Base-by-base conservation (phyloP, 2,329 filamentous ascomycete species). In the Moelleriella libera region DNA sequence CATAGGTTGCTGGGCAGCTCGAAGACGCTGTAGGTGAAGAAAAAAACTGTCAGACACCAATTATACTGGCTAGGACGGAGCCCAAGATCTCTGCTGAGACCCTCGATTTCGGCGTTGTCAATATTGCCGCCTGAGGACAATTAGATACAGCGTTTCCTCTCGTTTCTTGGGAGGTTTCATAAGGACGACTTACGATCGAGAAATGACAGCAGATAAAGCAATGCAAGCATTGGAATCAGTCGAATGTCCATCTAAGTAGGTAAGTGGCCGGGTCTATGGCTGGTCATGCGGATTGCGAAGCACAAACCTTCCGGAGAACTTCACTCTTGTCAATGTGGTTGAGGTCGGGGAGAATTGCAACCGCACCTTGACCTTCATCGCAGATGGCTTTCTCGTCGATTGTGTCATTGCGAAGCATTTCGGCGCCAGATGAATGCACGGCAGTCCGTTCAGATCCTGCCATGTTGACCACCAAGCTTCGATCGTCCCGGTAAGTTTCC, bases 1-100 rank as follows among this genome's bases (percentile, higher is more conserved):
- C 90, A 64, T 10, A 90, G 63, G 56, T 92, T 92, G 48, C 82
- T 87, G n/a, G 85, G 68, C 0, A 83, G 76, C 58, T 90, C 85
- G 52, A 87, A 87, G 21, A 83, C 69, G 2, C 83, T 72, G 58
- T 92, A 94, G 2, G 82, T 62, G 52, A 90, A 77, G 69, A 90
- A 92, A 69, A 94, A 92, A 51, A 88, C 76, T 5, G 71, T 72
- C 5, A 83, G 69, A 45, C 78, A 74, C 56, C 78, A 71, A 62
- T 88, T 89, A 64, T 88, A 92, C 58, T 88, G 74, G 48, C 77
- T 71, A 5, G 74, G 61, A 0, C 72, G 75, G 69, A 89, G 77
- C 11, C 71, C 51, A 12, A 76, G 58, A 47, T 74, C 69, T 49
- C 78, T 66, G 42, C 71, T 66, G 1, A 78, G 63, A 1, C 71